phyloP scores from a whole-genome alignment of 768 basidiomycete species.

The Ephemerocybe angulata region DNA sequence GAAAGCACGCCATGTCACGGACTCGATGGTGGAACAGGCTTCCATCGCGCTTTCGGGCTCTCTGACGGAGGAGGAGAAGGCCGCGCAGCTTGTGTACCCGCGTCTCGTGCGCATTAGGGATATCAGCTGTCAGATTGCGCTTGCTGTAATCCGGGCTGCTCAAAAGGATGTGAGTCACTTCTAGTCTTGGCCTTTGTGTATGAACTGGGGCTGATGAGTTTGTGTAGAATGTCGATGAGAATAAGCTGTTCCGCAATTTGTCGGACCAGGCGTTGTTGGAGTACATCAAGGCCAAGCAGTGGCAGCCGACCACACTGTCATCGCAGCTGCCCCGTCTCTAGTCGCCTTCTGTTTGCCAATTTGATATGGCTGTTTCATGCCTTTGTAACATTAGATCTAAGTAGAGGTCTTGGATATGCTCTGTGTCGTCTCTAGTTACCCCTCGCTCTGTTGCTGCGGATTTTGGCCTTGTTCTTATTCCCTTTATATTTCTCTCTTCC shows the following conservation, averaged over 20 bases:
- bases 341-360: too few species aligned
- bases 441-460: too few species aligned
- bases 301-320: constrained; percentile 36
- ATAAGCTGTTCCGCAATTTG: constrained; percentile 43
- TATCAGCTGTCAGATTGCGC: constrained; percentile 58
- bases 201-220: background rate
- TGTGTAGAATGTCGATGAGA: constrained; percentile 42
- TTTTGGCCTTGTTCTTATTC: too few species aligned
- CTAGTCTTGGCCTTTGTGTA: background rate
- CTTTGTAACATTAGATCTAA: constrained; percentile 9
- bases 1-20: constrained; percentile 57
- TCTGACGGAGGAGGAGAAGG: constrained; percentile 51
- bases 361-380: too few species aligned
- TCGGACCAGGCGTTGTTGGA: constrained; percentile 44
- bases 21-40: constrained; percentile 65
- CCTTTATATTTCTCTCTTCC: too few species aligned
- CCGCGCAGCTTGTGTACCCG: constrained; percentile 61
- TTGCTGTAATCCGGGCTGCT: constrained; percentile 59
- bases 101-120: constrained; percentile 63
- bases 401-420: too few species aligned
- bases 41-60: constrained; percentile 59
- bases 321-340: constrained; percentile 30
- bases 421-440: too few species aligned
- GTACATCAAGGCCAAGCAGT: constrained; percentile 54
- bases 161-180: constrained; percentile 52